A percentile compares a stretch with the other conserved stretches of the same genome.
These are phyloP conservation scores for Apium graveolens DNA, from an alignment of 129 eudicot genomes.

Conservation along the genomic window DNA sequence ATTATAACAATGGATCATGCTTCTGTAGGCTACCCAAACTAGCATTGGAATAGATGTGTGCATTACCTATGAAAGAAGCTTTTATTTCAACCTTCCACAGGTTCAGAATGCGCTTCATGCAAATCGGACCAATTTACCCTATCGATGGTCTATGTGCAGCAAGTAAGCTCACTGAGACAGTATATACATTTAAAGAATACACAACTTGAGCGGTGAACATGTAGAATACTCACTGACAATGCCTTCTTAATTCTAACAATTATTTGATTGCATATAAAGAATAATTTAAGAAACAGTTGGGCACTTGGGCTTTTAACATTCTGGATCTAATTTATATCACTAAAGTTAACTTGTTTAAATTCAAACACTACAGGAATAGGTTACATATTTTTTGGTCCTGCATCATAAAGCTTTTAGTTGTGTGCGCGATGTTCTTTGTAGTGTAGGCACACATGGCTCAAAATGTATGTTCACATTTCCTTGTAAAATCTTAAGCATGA, in stretches of 20 bases:
- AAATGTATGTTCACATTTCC: background rate
- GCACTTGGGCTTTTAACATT: background rate
- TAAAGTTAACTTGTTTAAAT: background rate
- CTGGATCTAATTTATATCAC: background rate
- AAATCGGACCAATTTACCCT: constrained; percentile 70
- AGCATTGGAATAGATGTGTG: constrained; percentile 88
- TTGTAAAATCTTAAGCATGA: background rate
- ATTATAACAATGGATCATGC: background rate
- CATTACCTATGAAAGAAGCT: constrained; percentile 67
- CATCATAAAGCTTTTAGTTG: background rate
- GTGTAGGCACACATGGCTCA: background rate
- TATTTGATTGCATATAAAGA: background rate
- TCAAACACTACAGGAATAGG: background rate
- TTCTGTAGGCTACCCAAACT: constrained; percentile 72
- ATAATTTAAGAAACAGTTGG: background rate
- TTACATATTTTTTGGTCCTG: background rate
- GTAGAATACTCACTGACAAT: background rate
- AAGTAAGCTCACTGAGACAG: constrained; percentile 35
- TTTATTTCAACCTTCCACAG: constrained; percentile 86
- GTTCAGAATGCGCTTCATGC: constrained; percentile 97
- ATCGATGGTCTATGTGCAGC: constrained; percentile 93
- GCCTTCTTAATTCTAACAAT: background rate
- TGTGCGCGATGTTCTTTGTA: background rate
- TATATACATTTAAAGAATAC: background rate
- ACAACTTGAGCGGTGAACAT: background rate